These are phyloP conservation scores for Fraxinus baroniana DNA, from an alignment of 305 asterid species.

Conservation along the genomic window DNA sequence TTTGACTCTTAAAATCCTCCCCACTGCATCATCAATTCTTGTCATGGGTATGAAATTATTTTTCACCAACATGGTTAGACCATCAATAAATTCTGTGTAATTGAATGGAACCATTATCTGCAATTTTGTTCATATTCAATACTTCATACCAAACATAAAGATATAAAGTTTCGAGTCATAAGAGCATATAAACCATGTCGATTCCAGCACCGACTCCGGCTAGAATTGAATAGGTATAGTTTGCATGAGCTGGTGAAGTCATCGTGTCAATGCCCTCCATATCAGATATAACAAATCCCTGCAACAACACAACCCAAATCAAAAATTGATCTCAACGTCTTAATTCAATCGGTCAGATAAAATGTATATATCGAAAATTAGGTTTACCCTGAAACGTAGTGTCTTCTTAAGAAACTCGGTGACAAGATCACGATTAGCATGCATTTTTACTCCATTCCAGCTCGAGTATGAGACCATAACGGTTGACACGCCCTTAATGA, in stretches of 20 bases:
- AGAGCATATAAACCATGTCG: constrained; percentile 26
- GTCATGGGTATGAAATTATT: constrained; percentile 25
- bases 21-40: constrained; percentile 34
- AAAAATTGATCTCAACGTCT: neutral
- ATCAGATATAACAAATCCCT: constrained; percentile 26
- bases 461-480: constrained; percentile 2
- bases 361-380: neutral
- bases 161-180: neutral
- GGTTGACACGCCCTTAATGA: neutral
- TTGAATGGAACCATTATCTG: constrained; percentile 36
- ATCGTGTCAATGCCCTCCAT: constrained; percentile 17
- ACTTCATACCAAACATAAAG: neutral
- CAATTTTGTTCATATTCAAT: neutral
- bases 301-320: neutral
- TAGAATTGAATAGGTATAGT: constrained; percentile 23
- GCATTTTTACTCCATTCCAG: neutral
- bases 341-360: neutral
- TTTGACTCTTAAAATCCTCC: constrained; percentile 33
- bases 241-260: constrained; percentile 20
- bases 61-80: constrained; percentile 24
- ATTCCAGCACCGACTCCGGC: constrained; percentile 24
- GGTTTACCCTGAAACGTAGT: neutral
- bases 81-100: constrained; percentile 29
- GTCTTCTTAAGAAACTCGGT: neutral
- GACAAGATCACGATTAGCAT: neutral